Conservation (phyloP, 73 alveolate species). For the Paramecium bursaria region DNA sequence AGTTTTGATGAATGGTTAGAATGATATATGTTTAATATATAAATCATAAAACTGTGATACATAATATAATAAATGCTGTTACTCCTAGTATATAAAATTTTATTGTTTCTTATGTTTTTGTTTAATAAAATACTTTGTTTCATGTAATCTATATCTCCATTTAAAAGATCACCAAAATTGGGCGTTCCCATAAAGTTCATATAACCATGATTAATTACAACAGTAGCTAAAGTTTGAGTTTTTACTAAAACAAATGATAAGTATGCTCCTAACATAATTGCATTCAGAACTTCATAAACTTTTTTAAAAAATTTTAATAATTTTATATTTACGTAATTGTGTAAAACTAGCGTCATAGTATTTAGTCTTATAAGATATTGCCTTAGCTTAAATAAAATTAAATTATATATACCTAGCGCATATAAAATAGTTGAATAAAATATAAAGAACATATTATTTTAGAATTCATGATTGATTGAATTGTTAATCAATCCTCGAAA, state of each 20-base stretch:
- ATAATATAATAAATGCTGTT: slow-evolving; percentile 36
- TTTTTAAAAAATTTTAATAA: too few species aligned
- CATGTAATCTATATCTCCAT: slow-evolving; percentile 12
- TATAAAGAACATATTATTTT: slow-evolving; percentile 13
- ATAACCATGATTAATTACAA: slow-evolving; percentile 31
- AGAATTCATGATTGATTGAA: slow-evolving; percentile 23
- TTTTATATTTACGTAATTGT: not conserved
- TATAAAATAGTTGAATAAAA: slow-evolving; percentile 37
- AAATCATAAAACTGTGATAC: slow-evolving; percentile 47
- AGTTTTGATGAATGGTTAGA: slow-evolving; percentile 86
- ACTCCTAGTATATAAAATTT: slow-evolving; percentile 28
- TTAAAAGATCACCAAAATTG: slow-evolving; percentile 4
- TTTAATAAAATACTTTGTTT: slow-evolving; percentile 16
- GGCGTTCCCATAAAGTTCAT: slow-evolving; percentile 59
- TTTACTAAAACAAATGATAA: slow-evolving; percentile 30
- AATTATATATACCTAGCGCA: slow-evolving; percentile 28
- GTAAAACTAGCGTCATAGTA: not conserved
- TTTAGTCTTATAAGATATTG: slow-evolving; percentile 24
- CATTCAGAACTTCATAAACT: not conserved
- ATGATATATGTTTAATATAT: slow-evolving; percentile 40
- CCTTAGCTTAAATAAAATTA: slow-evolving; percentile 23
- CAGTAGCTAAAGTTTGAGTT: slow-evolving; percentile 45
- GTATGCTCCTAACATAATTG: slow-evolving; percentile 31
- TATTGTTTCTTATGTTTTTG: slow-evolving; percentile 11
- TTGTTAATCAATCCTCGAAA: slow-evolving; percentile 47